Evolutionary conservation across 2,329 filamentous ascomycete species (phyloP).

Genomic region (Sporothrix variecibatus): DNA sequence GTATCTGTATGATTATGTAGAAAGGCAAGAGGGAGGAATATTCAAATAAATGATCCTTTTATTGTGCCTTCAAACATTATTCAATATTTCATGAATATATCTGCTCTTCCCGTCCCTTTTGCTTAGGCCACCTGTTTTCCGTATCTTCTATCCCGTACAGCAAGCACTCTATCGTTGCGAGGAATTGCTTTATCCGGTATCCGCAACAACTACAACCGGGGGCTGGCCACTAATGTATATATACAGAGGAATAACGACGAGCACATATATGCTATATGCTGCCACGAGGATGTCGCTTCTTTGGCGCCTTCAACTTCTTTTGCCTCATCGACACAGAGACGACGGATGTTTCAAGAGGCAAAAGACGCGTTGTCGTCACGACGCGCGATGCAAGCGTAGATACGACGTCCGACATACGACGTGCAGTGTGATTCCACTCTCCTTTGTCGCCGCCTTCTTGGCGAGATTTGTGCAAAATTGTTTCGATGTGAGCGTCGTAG

Average conservation of each 20-base stretch:
- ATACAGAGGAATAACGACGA: not conserved
- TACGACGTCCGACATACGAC: not conserved
- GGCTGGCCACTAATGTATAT: not conserved
- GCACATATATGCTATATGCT: slow-evolving; percentile 6
- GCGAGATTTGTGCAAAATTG: not conserved
- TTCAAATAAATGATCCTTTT: not conserved
- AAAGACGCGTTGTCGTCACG: not conserved
- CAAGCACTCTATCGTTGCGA: not conserved
- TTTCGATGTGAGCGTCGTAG: not conserved
- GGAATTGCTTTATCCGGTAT: slow-evolving; percentile 15
- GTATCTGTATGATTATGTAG: not conserved
- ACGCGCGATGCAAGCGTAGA: not conserved
- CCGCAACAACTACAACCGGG: not conserved
- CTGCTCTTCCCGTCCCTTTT: slow-evolving; percentile 2
- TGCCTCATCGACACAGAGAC: not conserved
- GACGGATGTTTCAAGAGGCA: not conserved
- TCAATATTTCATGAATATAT: not conserved
- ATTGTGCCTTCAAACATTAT: not conserved
- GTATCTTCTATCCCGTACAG: slow-evolving; percentile 10
- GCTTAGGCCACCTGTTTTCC: slow-evolving; percentile 19
- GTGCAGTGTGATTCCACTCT: not conserved
- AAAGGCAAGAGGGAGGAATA: not conserved
- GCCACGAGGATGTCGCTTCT: not conserved
- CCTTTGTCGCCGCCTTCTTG: not conserved
- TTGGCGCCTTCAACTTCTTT: too few relatives aligned